A percentile compares a stretch with the other conserved stretches of the same genome.
Evolutionary conservation across 2,329 filamentous ascomycete species (phyloP).

Genomic region (Colletotrichum musicola): DNA sequence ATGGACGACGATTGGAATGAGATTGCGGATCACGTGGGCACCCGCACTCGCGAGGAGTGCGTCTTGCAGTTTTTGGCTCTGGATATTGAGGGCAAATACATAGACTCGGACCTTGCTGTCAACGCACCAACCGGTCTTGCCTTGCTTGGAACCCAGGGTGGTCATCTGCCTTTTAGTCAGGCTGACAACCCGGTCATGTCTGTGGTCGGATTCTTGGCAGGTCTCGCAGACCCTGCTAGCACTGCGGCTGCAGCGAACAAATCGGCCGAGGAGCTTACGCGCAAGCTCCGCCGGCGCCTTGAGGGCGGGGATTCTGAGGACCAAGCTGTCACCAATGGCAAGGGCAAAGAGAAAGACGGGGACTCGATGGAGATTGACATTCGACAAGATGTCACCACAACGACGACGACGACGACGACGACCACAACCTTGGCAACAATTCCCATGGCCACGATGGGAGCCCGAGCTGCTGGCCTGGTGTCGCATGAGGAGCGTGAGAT

Average conservation of each 20-base stretch:
- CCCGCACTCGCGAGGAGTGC: constrained; percentile 93
- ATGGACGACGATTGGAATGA: constrained; percentile 97
- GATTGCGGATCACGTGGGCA: constrained; percentile 92
- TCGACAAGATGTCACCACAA: constrained; percentile 60
- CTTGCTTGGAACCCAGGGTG: constrained; percentile 78
- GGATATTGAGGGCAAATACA: constrained; percentile 97
- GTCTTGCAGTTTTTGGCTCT: constrained; percentile 96
- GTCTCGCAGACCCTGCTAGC: constrained; percentile 88
- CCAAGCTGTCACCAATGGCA: constrained; percentile 61
- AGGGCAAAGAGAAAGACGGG: constrained; percentile 68
- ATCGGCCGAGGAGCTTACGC: constrained; percentile 87
- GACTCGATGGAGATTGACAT: constrained; percentile 76
- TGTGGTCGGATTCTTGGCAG: constrained; percentile 93
- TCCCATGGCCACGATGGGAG: constrained; percentile 87
- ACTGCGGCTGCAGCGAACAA: constrained; percentile 91
- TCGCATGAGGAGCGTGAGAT: constrained; percentile 98
- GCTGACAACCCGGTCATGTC: constrained; percentile 97
- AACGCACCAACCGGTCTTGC: constrained; percentile 69
- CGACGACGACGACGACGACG: constrained; percentile 63
- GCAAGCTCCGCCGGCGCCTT: constrained; percentile 81
- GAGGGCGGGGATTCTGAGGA: constrained; percentile 63
- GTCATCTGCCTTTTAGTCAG: constrained; percentile 85
- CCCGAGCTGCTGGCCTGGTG: constrained; percentile 86
- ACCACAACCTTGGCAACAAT: constrained; percentile 75
- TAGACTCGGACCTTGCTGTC: constrained; percentile 76